phyloP scores from a whole-genome alignment of 164 flowering plant genomes.

The Magnolia officinalis region DNA sequence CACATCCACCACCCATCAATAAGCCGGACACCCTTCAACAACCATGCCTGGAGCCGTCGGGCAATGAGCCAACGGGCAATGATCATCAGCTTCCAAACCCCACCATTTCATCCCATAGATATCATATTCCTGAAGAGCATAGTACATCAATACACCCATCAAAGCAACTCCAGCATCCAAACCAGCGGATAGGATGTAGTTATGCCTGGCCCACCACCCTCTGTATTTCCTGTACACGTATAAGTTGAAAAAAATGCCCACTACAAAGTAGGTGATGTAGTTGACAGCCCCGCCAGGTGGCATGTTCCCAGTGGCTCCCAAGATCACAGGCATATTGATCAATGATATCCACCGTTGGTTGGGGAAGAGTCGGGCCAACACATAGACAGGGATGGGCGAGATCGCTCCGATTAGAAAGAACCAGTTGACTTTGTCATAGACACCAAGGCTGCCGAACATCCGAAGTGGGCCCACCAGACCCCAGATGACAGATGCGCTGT shows the following conservation, averaged over 20 bases:
- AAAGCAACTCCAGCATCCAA: constrained; percentile 61
- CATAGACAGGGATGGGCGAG: constrained; percentile 1
- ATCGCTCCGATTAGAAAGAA: constrained; percentile 7
- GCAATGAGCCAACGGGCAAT: constrained; percentile 58
- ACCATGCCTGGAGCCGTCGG: constrained; percentile 63
- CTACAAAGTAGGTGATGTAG: constrained; percentile 38
- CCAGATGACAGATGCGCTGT: constrained; percentile 23
- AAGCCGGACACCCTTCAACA: constrained; percentile 54
- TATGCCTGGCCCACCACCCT: constrained; percentile 13
- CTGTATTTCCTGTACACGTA: constrained; percentile 34
- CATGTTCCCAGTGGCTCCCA: constrained; percentile 31
- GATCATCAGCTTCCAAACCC: constrained; percentile 45
- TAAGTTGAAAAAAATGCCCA: constrained; percentile 47
- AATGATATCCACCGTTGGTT: constrained; percentile 45
- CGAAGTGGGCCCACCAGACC: constrained; percentile 19
- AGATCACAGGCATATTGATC: constrained; percentile 53
- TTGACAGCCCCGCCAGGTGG: constrained; percentile 52
- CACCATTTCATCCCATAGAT: constrained; percentile 48
- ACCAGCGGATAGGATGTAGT: constrained; percentile 52
- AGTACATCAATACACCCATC: constrained; percentile 32
- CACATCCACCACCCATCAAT: background rate
- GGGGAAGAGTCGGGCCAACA: background rate
- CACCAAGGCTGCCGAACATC: constrained; percentile 16
- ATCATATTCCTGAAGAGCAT: constrained; percentile 4
- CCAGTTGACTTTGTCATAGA: constrained; percentile 1